Evolutionary conservation across 305 asterid species (phyloP).

Genomic region (Fraxinus paxiana): DNA sequence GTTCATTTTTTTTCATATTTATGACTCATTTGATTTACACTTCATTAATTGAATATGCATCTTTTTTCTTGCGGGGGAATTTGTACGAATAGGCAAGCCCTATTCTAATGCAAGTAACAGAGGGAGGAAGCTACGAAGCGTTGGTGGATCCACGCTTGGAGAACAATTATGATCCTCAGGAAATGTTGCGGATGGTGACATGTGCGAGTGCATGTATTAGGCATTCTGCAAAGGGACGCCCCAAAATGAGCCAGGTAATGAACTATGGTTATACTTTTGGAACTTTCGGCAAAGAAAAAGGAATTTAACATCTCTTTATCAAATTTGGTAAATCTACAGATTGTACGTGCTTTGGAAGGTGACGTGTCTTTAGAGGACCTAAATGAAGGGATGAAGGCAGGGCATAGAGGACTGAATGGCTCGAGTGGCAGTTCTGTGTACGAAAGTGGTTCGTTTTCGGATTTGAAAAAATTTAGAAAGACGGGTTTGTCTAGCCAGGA

Average conservation of each 20-base stretch:
- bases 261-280: background rate
- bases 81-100: conserved; percentile 66
- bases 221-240: conserved; percentile 82
- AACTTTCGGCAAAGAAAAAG: background rate
- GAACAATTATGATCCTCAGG: conserved; percentile 51
- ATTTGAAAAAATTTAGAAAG: conserved; percentile 38
- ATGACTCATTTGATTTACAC: background rate
- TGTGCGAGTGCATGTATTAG: conserved; percentile 64
- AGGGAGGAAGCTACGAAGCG: conserved; percentile 57
- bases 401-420: conserved; percentile 25
- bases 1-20: background rate
- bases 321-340: conserved; percentile 17
- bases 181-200: conserved; percentile 69
- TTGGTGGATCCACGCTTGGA: conserved; percentile 66
- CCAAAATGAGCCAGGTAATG: conserved; percentile 83
- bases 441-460: conserved; percentile 28
- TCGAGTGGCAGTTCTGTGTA: conserved; percentile 46
- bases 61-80: background rate
- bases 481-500: conserved; percentile 59
- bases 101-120: conserved; percentile 39
- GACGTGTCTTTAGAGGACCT: conserved; percentile 47
- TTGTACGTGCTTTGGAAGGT: conserved; percentile 56
- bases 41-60: background rate
- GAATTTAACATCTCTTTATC: background rate
- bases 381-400: conserved; percentile 33